Base-by-base conservation (phyloP, 2,329 filamentous ascomycete species). In the Penicillium freii region DNA sequence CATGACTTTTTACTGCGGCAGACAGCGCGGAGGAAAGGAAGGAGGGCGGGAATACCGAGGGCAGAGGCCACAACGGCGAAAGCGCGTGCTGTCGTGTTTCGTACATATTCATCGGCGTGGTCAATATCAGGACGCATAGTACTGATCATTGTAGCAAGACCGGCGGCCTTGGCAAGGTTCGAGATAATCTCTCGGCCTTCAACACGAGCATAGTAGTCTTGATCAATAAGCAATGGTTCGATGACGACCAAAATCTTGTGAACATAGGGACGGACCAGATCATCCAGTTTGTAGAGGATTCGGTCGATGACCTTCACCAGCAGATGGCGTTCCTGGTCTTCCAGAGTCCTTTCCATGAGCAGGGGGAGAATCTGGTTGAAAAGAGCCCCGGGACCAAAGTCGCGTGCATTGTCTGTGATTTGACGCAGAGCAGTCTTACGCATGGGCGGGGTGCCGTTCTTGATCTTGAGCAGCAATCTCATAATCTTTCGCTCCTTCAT, bases 211-310 rank as follows among this genome's bases (percentile, higher is more conserved):
- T 99, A 99, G 78, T 99, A 99, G 77, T 99, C 95, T 78, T 99
- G 94, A 72, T 99, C 95, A 70, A 99, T 99, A 64, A 99, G 89
- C 49, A 99, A 82, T n/a, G 94, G 94, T 75, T 99, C 95, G 68
- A 99, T 99, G 71, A 99, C 94, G 52, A 99, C 94, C 57, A 99
- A 78, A 61, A 99, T 99, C 80, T 97, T 97, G 80, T 99, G 95
- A 17, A 96, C 93, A 63, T 93, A 99, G 23, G 94, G 94, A 40
- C 94, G 87, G 53, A 99, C 94, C 63, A 97, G 83, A 69, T 99
- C 94, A 72, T 97, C 94, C 25, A 99, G 86, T 79, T 99, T 99
- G 84, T 97, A 99, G 7, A 99, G 85, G 59, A 99, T 92, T 77
- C 94, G 89, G 73, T 99, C 95, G 70, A 99, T 97, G 68, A 99